Base-by-base conservation (phyloP, 768 basidiomycete species). In the Tylopilus plumbeoviolaceoides region DNA sequence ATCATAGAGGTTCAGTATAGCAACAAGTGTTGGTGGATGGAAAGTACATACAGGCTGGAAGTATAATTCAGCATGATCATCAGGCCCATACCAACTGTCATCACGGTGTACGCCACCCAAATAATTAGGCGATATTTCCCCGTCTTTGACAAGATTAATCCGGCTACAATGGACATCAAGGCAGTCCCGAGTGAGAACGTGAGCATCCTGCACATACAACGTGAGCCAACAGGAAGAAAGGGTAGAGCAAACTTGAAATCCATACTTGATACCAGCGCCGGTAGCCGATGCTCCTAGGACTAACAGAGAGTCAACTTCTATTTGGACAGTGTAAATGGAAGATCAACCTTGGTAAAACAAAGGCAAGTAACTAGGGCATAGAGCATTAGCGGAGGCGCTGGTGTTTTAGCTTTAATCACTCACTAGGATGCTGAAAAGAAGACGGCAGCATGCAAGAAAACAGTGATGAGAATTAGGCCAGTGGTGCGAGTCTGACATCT, bases 271-370 rank as follows among this genome's bases (percentile, higher is more conserved):
- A 47, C 86, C 87, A 25, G 87, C 78, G 43, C 70, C 75, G 0
- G 87, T 89, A 7, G 89, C 87, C 8, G 85, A 85, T 0, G 87
- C 75, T 1, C 89, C 89, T 12, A 90, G 77, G 3, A 85, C 79
- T 67, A 30, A 10, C 18, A 20, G 18, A 52, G 15, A 20, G 42
- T 68, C 63, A 56, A 18, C 10, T 48, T 10, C 31, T 8, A 12
- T n/a, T 38, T n/a, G n/a, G 1, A 38, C 3, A 38, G n/a, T 38
- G 8, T 7, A 33, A 38, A 3, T 4, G 15, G 7, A 27, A n/a
- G 17, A 28, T 47, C 14, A 30, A 67, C 66, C 64, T 72, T 92
- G 89, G 69, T 78, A 92, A 64, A 86, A 92, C 3, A 91, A 63
- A 1, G 89, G 89, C 7, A 91, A 75, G 59, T 90, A 90, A 62